A percentile compares a stretch with the other conserved stretches of the same genome.
These are phyloP conservation scores for Gypsophila paniculata DNA, from an alignment of 179 eudicot species.

Conservation along the genomic window DNA sequence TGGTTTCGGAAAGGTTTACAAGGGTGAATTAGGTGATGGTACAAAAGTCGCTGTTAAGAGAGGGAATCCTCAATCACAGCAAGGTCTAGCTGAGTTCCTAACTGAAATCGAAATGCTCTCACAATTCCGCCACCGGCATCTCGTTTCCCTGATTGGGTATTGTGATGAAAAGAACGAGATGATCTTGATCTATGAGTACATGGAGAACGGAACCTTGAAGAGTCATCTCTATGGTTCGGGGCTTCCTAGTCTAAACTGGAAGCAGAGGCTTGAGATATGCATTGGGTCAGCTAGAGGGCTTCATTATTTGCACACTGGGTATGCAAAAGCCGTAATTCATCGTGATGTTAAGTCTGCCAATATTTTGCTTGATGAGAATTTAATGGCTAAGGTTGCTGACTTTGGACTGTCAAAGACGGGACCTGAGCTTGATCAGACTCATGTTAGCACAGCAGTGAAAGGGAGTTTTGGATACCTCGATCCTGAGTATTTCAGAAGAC, in stretches of 20 bases:
- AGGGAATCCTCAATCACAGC: conserved; percentile 66
- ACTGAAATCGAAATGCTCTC: conserved; percentile 82
- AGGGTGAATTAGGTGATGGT: conserved; percentile 56
- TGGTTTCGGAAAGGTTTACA: conserved; percentile 83
- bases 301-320: conserved; percentile 26
- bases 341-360: conserved; percentile 36
- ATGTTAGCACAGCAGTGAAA: conserved; percentile 30
- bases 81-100: conserved; percentile 60
- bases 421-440: conserved; percentile 24
- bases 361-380: conserved; percentile 29
- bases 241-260: conserved; percentile 26
- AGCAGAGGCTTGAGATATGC: conserved; percentile 31
- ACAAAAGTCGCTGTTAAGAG: conserved; percentile 75
- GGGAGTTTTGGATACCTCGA: conserved; percentile 32
- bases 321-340: conserved; percentile 27
- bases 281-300: conserved; percentile 32
- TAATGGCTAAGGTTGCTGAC: conserved; percentile 32
- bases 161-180: conserved; percentile 30
- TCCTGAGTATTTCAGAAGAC: conserved; percentile 27
- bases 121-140: conserved; percentile 69
- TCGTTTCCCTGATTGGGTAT: conserved; percentile 48
- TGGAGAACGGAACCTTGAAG: conserved; percentile 24
- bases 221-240: conserved; percentile 29
- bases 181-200: conserved; percentile 28
- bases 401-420: conserved; percentile 34